Evolutionary conservation across 352 stramenopile species (phyloP).

Genomic region (Pythium brassicae): DNA sequence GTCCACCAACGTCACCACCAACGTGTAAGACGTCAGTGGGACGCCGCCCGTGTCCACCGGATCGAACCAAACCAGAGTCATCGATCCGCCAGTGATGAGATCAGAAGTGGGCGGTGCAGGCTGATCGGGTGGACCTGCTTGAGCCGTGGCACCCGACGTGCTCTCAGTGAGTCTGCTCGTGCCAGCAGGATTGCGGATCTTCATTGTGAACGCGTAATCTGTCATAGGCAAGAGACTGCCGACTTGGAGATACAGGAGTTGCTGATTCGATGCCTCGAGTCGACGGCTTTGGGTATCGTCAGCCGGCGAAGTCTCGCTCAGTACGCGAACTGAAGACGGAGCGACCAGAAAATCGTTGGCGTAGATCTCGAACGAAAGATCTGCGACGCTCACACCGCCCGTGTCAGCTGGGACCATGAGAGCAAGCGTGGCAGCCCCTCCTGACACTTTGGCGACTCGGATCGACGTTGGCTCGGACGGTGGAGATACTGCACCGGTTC

Average conservation of each 20-base stretch:
- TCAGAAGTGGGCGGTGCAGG: constrained; percentile 20
- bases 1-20: constrained; percentile 19
- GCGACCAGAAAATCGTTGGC: constrained; percentile 32
- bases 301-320: not conserved
- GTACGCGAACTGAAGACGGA: constrained; percentile 8
- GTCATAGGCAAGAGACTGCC: constrained; percentile 37
- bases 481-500: constrained; percentile 20
- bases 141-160: constrained; percentile 11
- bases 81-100: constrained; percentile 32
- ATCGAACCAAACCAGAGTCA: constrained; percentile 34
- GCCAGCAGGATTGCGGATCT: constrained; percentile 27
- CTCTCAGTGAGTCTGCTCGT: constrained; percentile 16
- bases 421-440: constrained; percentile 31
- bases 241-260: constrained; percentile 25
- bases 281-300: not conserved
- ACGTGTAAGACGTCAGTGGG: constrained; percentile 33
- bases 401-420: constrained; percentile 34
- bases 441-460: constrained; percentile 22
- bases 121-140: constrained; percentile 19
- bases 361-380: constrained; percentile 36
- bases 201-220: constrained; percentile 40
- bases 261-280: not conserved
- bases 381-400: constrained; percentile 24
- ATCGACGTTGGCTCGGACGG: constrained; percentile 27
- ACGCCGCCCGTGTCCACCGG: constrained; percentile 48